Evolutionary conservation across 441 rosid species (phyloP), one percentile per base, ranked within the genome.

Genomic region (Gossypium davidsonii): DNA sequence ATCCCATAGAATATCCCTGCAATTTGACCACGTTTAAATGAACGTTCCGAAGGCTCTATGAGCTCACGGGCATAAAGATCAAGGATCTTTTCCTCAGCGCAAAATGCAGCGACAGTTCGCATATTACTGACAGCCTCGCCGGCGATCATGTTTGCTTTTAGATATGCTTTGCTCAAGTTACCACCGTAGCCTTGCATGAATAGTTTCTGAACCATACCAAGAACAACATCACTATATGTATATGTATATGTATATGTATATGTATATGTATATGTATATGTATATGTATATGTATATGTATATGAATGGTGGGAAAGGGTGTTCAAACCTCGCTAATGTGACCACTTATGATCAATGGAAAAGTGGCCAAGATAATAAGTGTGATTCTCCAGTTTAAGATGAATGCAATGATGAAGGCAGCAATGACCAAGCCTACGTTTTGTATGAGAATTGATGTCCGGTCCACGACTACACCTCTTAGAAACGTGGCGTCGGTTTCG

Each of bases 141-240:
- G 4, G 98, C 97, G 68, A 94, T 77, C 98, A 92, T 94, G 82
- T 94, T 94, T 14, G 99, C 98, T 82, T 88, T 89, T 26, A 94
- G 79, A 79, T 94, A 94, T 4, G 96, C 98, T 79, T 91, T 92
- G 82, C 96, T 94, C 83, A 94, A 83, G 87, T 94, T 83, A 64
- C 97, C 99, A 11, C 99, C 99, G 58, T 90, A 94, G 2, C 99
- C 99, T 85, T 90, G 87, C 93, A 94, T 87, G 86, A 94, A 94
- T 73, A 94, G 85, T 87, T 88, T 94, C 99, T 94, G 87, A 55
- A 74, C 71, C 53, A 72, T 18, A 57, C 15, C 26, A 65, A 77
- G 56, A 25, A 56, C 14, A 53, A 57, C 15, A 23, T 59, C 39
- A 34, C 11, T 46, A 71, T 31, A 55, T 26, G 28, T 28, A 28